Base-by-base conservation (phyloP, 192 early-diverging fungal species). In the Allomyces macrogynus region DNA sequence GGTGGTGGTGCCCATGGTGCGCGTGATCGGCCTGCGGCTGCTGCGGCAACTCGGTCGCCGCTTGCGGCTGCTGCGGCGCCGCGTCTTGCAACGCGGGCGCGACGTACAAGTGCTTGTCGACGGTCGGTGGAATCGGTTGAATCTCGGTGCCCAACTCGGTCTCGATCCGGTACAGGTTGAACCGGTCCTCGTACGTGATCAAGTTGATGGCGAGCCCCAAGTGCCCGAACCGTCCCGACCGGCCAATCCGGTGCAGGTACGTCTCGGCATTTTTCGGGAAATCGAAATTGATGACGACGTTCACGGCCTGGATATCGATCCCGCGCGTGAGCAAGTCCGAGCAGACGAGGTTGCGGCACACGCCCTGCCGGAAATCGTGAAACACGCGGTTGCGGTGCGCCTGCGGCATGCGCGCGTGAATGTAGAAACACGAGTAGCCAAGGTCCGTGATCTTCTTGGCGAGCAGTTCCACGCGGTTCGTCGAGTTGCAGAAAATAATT, bases 201-300 rank as follows among this genome's bases (percentile, higher is more conserved):
- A 99, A 75, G 74, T 99, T 99, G 77, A 99, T 99, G 18, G 95
- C 95, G 20, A 97, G 76, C 66, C 93, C 94, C 57, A 95, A 78
- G 74, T 95, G 93, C 60, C 88, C 94, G 72, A 92, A 99, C 65
- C 93, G 86, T 14, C 95, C 95, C 60, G 90, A 93, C 71, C 95
- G 88, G 64, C 95, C 95, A 72, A 99, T 99, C 67, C 95, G 88
- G 77, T 99, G 95, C 44, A 99, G 78, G 72, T 99, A 99, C 1
- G 93, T 99, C 77, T 99, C 95, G 40, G 94, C 90, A 66, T 97
- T 99, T 74, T 97, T 97, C 66, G 94, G 94, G 73, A 99, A 97
- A 76, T 99, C 95, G 85, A 97, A 99, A 82, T 99, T 97, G 81
- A 99, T 97, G 62, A 99, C 95, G 18, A 99, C 94, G 73, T 97